Base-by-base conservation (phyloP, 2,329 filamentous ascomycete species). In the Alternaria sp. region DNA sequence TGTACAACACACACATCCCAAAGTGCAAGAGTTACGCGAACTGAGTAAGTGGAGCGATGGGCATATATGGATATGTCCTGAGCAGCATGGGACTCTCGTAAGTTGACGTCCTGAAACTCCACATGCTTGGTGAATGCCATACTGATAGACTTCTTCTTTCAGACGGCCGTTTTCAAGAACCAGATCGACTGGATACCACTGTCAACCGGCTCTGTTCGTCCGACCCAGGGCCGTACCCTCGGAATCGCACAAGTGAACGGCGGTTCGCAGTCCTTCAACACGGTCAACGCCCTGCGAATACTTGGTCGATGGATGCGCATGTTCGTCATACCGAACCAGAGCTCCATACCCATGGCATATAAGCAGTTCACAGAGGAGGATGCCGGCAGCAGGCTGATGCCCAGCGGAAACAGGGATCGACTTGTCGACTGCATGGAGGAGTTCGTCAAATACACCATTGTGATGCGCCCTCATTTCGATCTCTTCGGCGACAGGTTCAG, bases 181-280 rank as follows among this genome's bases (percentile, higher is more conserved):
- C 88, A 91, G 67, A 90, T 91, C 51, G 89, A 91, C 75, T 91
- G 89, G 89, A 89, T 91, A 43, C 89, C 89, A 0, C 80, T 91
- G 0, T 84, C 81, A 2, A 85, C 85, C 0, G 88, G 89, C 23
- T 86, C 86, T 9, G 85, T 91, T 0, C 86, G 89, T 0, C 89
- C 88, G 0, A 91, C 89, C 0, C 89, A 91, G 78, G 89, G 89
- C 32, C 83, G 88, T 1, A 91, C 88, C 0, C 80, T 91, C 1
- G 85, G 85, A 1, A 83, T 91, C 21, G 86, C 87, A 0, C 87
- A 90, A 73, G 88, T 91, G 0, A 86, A 82, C 56, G 89, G 89
- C 15, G 89, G 89, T 0, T 89, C 86, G 0, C 89, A 91, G 73
- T 88, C 85, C 0, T 91, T 91, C 80, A 91, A 91, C 68, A 85